Conservation (phyloP, 805 yeast species). For the Pichia thaimueangensis region DNA sequence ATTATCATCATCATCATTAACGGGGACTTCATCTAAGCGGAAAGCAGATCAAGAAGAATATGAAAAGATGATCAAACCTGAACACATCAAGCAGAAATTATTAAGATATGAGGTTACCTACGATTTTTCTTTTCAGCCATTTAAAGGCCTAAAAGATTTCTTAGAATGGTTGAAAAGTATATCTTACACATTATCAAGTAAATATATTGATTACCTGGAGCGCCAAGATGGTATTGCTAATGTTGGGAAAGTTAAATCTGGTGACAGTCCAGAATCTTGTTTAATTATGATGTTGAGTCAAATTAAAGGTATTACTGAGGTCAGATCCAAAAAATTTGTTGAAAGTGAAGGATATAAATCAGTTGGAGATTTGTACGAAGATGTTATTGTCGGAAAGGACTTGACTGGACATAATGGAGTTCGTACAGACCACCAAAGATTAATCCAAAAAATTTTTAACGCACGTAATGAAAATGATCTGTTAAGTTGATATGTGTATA, state of each 20-base stretch:
- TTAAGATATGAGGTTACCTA: slow-evolving; percentile 40
- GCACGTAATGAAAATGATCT: slow-evolving; percentile 35
- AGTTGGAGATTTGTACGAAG: slow-evolving; percentile 7
- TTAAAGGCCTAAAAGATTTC: slow-evolving; percentile 41
- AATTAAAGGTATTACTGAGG: slow-evolving; percentile 50
- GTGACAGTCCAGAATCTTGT: slow-evolving; percentile 40
- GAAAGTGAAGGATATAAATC: slow-evolving; percentile 17
- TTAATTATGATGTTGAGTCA: slow-evolving; percentile 47
- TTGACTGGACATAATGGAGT: slow-evolving; percentile 14
- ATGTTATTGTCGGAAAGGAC: neutral
- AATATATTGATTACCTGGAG: slow-evolving; percentile 49
- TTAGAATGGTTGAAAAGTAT: slow-evolving; percentile 49
- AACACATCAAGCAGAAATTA: slow-evolving; percentile 36
- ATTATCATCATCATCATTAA: no score
- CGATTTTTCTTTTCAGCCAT: slow-evolving; percentile 45
- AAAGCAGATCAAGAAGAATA: slow-evolving; percentile 9
- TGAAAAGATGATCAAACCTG: slow-evolving; percentile 11
- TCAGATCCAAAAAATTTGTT: slow-evolving; percentile 41
- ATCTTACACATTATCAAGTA: slow-evolving; percentile 47
- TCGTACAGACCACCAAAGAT: slow-evolving; percentile 44
- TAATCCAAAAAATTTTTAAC: slow-evolving; percentile 42
- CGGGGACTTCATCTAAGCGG: slow-evolving; percentile 9
- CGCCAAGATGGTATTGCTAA: slow-evolving; percentile 50
- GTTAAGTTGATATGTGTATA: neutral
- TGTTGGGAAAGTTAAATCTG: slow-evolving; percentile 50